These are phyloP conservation scores for Beauveria varroae DNA, from an alignment of 2,329 filamentous ascomycete species.

Conservation along the genomic window DNA sequence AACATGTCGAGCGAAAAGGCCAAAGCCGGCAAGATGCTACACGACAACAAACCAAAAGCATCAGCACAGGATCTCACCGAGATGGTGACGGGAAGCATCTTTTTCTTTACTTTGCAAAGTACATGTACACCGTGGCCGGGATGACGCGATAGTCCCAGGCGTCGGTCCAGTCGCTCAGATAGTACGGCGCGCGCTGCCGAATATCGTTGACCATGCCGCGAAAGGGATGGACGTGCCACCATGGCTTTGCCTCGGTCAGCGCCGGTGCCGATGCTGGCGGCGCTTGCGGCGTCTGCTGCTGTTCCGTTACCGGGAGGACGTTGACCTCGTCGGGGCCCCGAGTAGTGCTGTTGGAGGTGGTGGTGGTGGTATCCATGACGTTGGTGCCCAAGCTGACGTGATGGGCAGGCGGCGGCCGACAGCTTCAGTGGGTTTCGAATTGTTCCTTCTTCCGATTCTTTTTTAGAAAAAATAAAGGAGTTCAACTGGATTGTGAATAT, in stretches of 20 bases:
- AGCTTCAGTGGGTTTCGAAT: neutral
- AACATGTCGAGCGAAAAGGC: conserved; percentile 94
- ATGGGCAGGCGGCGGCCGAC: neutral
- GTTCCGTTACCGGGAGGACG: conserved; percentile 1
- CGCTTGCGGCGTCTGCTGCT: neutral
- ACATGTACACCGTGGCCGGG: conserved; percentile 86
- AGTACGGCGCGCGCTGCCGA: conserved; percentile 66
- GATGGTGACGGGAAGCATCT: too few relatives aligned
- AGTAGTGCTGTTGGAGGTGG: neutral
- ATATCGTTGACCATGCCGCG: conserved; percentile 75
- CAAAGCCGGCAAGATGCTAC: conserved; percentile 74
- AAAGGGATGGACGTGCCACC: conserved; percentile 72
- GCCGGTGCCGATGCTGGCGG: neutral
- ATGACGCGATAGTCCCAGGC: conserved; percentile 88
- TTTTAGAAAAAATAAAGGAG: too few relatives aligned
- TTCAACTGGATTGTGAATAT: too few relatives aligned
- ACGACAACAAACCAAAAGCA: neutral
- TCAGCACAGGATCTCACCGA: conserved; percentile 6
- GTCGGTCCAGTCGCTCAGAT: conserved; percentile 75
- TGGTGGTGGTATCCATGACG: neutral
- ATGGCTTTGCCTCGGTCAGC: conserved; percentile 25
- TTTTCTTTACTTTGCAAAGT: conserved; percentile 75
- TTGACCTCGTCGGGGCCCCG: neutral
- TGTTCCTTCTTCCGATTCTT: too few relatives aligned
- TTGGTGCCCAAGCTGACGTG: neutral